Conservation (phyloP, 768 basidiomycete species). For the Gyrodon lividus region DNA sequence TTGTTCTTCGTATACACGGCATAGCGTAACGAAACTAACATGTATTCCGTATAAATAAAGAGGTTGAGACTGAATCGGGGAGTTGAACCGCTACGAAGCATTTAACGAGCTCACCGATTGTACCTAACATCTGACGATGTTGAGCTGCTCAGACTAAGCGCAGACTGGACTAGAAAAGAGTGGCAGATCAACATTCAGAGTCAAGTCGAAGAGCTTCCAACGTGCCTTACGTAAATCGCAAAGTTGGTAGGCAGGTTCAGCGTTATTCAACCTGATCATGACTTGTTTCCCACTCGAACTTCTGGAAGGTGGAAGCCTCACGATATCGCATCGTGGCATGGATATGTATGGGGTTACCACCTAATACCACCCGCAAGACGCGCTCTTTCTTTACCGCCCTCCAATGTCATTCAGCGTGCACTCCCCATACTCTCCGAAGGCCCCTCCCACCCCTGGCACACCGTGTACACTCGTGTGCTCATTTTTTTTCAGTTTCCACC, state of each 20-base stretch:
- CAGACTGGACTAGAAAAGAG: no score
- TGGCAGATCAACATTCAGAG: no score
- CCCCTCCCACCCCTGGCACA: conserved; percentile 1
- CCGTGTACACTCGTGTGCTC: background rate
- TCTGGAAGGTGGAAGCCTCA: background rate
- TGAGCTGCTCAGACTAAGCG: no score
- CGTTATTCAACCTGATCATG: conserved; percentile 14
- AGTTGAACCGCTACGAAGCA: no score
- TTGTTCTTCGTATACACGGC: conserved; percentile 58
- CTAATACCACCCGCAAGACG: background rate
- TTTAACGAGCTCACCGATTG: no score
- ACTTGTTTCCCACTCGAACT: conserved; percentile 8
- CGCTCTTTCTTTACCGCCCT: conserved; percentile 9
- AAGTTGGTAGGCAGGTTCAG: background rate
- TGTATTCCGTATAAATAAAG: background rate
- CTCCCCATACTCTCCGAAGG: background rate
- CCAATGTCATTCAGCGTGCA: background rate
- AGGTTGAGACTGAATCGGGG: no score
- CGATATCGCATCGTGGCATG: background rate
- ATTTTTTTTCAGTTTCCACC: conserved; percentile 5
- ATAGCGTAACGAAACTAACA: conserved; percentile 20
- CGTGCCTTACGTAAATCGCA: background rate
- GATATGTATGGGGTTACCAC: conserved; percentile 9
- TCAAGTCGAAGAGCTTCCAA: no score
- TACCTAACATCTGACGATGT: no score